phyloP scores from a whole-genome alignment of 345 rosid species.

The Bruguiera sexangula region DNA sequence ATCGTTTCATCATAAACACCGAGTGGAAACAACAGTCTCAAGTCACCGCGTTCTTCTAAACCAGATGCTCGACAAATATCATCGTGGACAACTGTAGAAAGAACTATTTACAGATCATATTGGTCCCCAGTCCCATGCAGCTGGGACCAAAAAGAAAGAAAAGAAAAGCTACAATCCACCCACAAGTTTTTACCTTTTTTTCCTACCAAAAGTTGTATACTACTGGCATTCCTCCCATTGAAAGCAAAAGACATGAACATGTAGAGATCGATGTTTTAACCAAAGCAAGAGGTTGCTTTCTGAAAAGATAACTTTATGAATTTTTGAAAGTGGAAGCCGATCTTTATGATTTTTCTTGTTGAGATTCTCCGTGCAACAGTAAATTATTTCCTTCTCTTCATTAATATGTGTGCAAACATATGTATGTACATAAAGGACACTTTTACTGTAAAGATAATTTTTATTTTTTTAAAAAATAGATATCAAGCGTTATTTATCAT shows the following conservation, averaged over 20 bases:
- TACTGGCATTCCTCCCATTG: conserved; percentile 9
- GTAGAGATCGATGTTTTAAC: conserved; percentile 4
- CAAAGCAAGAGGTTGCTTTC: conserved; percentile 21
- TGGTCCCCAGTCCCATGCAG: neutral
- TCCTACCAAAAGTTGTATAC: conserved; percentile 16
- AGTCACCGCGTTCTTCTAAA: too few species aligned
- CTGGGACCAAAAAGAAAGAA: neutral
- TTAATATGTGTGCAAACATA: neutral
- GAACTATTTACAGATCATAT: neutral
- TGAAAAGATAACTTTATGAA: conserved; percentile 22
- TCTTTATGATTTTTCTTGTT: neutral
- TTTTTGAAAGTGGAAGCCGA: conserved; percentile 1
- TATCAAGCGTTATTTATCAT: too few species aligned
- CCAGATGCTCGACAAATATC: too few species aligned
- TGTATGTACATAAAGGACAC: neutral
- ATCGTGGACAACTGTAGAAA: neutral
- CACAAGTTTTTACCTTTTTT: conserved; percentile 8
- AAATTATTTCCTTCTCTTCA: neutral
- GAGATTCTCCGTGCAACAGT: neutral
- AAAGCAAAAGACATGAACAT: conserved; percentile 18
- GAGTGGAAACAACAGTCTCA: too few species aligned
- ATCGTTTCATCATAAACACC: too few species aligned
- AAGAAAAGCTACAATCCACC: conserved; percentile 9
- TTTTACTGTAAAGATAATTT: too few species aligned
- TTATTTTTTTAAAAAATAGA: too few species aligned